Percentiles rank a stretch among this genome's conserved stretches.
Conservation (phyloP, 129 eudicot species). For the Helianthus tuberosus region DNA sequence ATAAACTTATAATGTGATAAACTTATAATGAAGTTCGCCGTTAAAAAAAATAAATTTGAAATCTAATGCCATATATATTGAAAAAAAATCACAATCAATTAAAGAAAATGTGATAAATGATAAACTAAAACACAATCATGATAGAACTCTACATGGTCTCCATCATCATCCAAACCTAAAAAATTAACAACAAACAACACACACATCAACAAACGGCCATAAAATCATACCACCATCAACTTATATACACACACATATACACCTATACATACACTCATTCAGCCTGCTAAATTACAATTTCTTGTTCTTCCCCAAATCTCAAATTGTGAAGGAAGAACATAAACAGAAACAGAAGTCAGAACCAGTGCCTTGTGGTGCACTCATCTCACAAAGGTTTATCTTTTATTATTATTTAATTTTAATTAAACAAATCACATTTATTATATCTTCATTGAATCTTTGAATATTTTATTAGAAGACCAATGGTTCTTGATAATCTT, state of each 20-base stretch:
- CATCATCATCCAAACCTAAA: slow-evolving; percentile 31
- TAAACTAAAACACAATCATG: not conserved
- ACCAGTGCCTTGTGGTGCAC: slow-evolving; percentile 35
- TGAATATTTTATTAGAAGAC: slow-evolving; percentile 25
- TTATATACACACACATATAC: not conserved
- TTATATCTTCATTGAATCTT: slow-evolving; percentile 21
- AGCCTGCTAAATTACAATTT: not conserved
- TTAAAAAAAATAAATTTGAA: too few species aligned
- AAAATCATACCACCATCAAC: slow-evolving; percentile 7
- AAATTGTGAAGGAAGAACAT: slow-evolving; percentile 20
- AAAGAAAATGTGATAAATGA: slow-evolving; percentile 1
- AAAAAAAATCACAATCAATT: not conserved
- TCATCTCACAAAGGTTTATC: slow-evolving; percentile 32
- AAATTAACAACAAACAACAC: not conserved
- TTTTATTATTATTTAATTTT: slow-evolving; percentile 16
- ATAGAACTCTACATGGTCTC: slow-evolving; percentile 11
- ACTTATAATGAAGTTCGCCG: too few species aligned
- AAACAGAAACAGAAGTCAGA: not conserved
- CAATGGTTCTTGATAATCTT: slow-evolving; percentile 42
- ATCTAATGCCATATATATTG: not conserved
- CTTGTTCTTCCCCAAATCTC: slow-evolving; percentile 27
- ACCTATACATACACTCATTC: not conserved
- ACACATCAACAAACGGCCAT: slow-evolving; percentile 15
- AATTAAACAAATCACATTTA: slow-evolving; percentile 7
- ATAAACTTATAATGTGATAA: too few species aligned